Base-by-base conservation (phyloP, 257 asterid genomes). In the Nemophila menziesii region DNA sequence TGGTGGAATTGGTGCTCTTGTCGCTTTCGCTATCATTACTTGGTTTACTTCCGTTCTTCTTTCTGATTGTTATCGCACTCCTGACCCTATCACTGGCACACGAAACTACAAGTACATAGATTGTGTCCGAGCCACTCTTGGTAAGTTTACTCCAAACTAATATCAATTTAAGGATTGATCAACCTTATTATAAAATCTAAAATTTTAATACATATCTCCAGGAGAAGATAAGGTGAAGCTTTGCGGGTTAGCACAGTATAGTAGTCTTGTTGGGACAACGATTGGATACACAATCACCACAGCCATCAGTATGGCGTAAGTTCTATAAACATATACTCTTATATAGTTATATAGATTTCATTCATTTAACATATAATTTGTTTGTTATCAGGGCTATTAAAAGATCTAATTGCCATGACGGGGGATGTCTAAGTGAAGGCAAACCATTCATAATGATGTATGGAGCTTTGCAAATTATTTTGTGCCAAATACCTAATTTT, bases 401-500 rank as follows among this genome's bases (percentile, higher is more conserved):
- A 42, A 73, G 80, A 66, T 81, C 93, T 42, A 71, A 78, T 26
- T 85, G 96, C 2, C 82, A 80, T 33, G 13, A 50, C 1, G 78
- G 54, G 0, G 39, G 46, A 39, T 86, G 96, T 55, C 19, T 20
- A 14, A 45, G 49, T 45, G 66, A 79, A 11, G 66, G 44, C 54
- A 67, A 78, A 38, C 96, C 94, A 10, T 78, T 26, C 22, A 86
- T 86, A 90, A 64, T 56, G 0, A 45, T 68, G 22, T 86, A 81
- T 22, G 90, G 74, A 0, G 74, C 20, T 1, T 68, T 86, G 24
- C 92, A 86, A 49, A 61, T 86, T 7, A 20, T 82, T 14, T 56
- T 86, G 8, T 76, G 94, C 63, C 96, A 86, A 74, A 86, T 86
- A 38, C 92, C 90, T 1, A 72, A 86, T 50, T 86, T 86, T 33